Conservation (phyloP, 352 stramenopile genomes). For the Phytophthora hybrid region DNA sequence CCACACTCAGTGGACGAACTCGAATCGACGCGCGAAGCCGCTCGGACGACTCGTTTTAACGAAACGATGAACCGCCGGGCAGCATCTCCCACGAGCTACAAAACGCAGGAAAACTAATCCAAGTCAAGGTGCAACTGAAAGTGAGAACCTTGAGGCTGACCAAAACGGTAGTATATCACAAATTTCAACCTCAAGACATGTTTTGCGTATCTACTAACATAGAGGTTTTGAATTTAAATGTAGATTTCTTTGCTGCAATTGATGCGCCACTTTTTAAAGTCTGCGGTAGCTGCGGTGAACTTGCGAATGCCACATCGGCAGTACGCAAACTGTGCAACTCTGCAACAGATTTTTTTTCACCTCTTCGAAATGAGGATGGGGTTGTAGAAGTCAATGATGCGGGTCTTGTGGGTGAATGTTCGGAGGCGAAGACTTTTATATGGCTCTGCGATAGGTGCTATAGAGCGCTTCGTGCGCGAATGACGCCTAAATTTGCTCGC, state of each 20-base stretch:
- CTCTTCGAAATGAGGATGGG: background rate
- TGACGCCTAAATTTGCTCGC: conserved; percentile 14
- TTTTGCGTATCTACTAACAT: no score
- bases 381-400: background rate
- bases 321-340: background rate
- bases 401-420: no score
- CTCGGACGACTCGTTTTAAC: no score
- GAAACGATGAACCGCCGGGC: no score
- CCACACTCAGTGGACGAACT: no score
- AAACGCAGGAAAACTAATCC: no score
- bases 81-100: no score
- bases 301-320: background rate
- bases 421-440: conserved; percentile 1
- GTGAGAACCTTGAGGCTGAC: no score
- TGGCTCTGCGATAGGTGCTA: conserved; percentile 13
- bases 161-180: no score
- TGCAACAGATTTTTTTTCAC: background rate
- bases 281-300: conserved; percentile 16
- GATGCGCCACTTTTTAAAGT: conserved; percentile 5
- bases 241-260: conserved; percentile 12
- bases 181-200: no score
- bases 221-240: background rate
- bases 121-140: no score
- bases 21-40: no score
- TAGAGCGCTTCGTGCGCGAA: background rate